Conservation (phyloP, 192 early-diverging fungal species). For the Spinellus fusiger region DNA sequence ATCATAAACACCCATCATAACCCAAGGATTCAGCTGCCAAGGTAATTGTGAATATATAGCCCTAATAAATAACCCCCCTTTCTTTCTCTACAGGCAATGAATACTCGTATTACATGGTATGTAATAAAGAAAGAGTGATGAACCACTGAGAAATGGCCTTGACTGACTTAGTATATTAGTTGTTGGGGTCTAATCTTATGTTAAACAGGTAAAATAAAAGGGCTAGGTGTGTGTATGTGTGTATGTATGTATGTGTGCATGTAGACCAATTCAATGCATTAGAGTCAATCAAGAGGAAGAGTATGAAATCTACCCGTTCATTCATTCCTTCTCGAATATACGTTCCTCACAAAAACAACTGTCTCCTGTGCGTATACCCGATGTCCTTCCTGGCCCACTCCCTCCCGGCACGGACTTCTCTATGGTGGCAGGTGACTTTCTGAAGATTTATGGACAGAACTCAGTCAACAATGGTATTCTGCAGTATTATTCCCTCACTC, state of each 20-base stretch:
- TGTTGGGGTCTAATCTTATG: constrained; percentile 88
- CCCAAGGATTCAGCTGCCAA: constrained; percentile 64
- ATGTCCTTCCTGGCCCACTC: constrained; percentile 67
- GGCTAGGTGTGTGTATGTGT: not conserved
- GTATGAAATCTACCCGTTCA: constrained; percentile 82
- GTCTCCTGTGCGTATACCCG: constrained; percentile 70
- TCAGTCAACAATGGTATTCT: constrained; percentile 45
- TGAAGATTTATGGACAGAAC: constrained; percentile 75
- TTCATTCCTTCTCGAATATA: constrained; percentile 89
- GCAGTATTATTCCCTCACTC: not conserved
- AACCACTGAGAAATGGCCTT: too few species aligned
- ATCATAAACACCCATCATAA: not conserved
- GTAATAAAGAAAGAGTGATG: not conserved
- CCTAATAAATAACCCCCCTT: not conserved
- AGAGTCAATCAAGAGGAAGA: constrained; percentile 48
- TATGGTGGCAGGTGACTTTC: constrained; percentile 97
- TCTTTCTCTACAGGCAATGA: constrained; percentile 70
- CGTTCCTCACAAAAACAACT: constrained; percentile 53
- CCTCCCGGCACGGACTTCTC: constrained; percentile 75
- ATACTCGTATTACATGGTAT: constrained; percentile 94
- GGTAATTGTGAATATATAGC: constrained; percentile 27
- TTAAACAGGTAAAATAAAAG: constrained; percentile 67
- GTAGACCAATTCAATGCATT: not conserved
- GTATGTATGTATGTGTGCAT: not conserved
- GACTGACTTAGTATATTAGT: constrained; percentile 26